Conservation (phyloP, 345 rosid species). For the Eutrema yunnanense region DNA sequence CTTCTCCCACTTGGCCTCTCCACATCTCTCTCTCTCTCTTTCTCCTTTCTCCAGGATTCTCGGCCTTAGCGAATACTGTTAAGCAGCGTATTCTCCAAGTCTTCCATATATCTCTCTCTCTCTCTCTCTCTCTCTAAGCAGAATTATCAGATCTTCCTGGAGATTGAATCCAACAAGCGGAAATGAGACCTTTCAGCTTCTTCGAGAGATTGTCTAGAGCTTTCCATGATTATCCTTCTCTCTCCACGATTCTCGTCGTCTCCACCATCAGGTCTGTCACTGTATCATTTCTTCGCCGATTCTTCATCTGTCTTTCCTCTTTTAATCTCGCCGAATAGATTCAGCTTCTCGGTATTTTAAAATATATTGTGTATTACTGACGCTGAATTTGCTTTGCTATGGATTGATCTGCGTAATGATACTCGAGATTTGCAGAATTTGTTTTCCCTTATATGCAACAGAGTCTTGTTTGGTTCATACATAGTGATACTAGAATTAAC, state of each 20-base stretch:
- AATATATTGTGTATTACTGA: too few relatives aligned
- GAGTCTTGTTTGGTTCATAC: too few relatives aligned
- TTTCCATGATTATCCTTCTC: conserved; percentile 53
- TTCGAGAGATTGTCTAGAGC: conserved; percentile 47
- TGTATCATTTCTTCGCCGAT: too few relatives aligned
- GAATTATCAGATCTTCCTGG: background rate
- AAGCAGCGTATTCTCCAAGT: too few relatives aligned
- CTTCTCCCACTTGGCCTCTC: background rate
- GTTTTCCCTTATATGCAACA: too few relatives aligned
- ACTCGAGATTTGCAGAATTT: too few relatives aligned
- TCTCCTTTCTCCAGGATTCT: conserved; percentile 16
- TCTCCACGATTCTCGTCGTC: conserved; percentile 55
- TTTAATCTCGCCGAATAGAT: too few relatives aligned
- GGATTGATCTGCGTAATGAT: background rate
- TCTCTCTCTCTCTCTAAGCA: background rate
- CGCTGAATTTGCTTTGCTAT: background rate
- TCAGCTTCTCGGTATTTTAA: too few relatives aligned
- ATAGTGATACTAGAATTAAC: too few relatives aligned
- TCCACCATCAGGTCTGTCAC: conserved; percentile 55
- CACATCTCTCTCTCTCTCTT: background rate
- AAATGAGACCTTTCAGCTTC: conserved; percentile 51
- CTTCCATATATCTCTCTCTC: too few relatives aligned
- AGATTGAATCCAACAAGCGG: background rate
- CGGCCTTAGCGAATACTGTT: background rate
- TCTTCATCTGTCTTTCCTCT: too few relatives aligned